Conservation (phyloP, 495 filamentous ascomycete species). For the Aspergillus cavernicola region DNA sequence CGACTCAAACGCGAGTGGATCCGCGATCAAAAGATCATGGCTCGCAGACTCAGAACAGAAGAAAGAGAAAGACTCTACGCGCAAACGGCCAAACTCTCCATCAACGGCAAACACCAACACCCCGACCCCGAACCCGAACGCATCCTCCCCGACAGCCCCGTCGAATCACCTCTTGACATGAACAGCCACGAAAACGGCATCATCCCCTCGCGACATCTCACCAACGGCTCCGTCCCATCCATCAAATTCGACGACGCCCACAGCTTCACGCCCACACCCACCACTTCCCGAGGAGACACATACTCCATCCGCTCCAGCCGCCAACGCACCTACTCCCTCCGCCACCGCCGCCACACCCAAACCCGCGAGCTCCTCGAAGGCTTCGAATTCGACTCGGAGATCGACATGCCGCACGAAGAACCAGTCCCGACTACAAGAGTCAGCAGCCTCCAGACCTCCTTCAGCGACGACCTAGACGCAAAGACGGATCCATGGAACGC, state of each 20-base stretch:
- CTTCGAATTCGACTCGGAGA: conserved; percentile 47
- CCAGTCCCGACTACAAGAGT: neutral
- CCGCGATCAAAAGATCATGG: conserved; percentile 46
- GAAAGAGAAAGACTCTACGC: conserved; percentile 24
- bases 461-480: conserved; percentile 10
- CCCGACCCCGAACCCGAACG: conserved; percentile 4
- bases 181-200: conserved; percentile 21
- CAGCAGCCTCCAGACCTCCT: neutral
- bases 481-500: conserved; percentile 75
- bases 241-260: conserved; percentile 33
- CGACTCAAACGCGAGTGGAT: conserved; percentile 52
- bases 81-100: neutral
- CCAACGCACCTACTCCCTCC: conserved; percentile 9
- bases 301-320: conserved; percentile 27
- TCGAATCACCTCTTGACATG: conserved; percentile 27
- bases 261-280: conserved; percentile 6
- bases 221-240: conserved; percentile 27
- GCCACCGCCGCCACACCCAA: neutral
- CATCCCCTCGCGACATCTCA: conserved; percentile 4
- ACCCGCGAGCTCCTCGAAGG: conserved; percentile 34
- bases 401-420: conserved; percentile 43
- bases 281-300: conserved; percentile 9
- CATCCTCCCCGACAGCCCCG: conserved; percentile 23
- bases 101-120: neutral
- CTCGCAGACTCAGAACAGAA: conserved; percentile 30